Percentiles rank a stretch among this genome's conserved stretches.
phyloP scores from a whole-genome alignment of 345 rosid genomes.

The Clarkia xantiana region DNA sequence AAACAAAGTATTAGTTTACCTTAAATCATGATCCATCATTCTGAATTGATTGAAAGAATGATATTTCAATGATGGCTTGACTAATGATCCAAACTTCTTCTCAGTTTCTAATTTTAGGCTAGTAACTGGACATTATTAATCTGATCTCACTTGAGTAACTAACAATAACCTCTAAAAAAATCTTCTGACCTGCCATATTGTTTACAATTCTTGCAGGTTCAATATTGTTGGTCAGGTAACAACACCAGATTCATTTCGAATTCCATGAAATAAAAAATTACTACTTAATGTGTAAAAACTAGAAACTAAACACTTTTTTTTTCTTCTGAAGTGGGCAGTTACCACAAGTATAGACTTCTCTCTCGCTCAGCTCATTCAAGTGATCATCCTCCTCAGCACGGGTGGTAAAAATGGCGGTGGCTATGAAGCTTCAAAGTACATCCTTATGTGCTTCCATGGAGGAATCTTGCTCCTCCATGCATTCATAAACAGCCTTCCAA shows the following conservation, averaged over 20 bases:
- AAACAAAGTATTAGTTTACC: no score
- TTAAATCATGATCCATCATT: no score
- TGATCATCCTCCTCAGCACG: slow-evolving; percentile 73
- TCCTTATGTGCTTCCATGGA: slow-evolving; percentile 62
- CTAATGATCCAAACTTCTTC: no score
- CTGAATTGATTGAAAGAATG: no score
- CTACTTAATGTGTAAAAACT: no score
- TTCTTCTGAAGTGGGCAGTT: slow-evolving; percentile 77
- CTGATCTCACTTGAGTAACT: no score
- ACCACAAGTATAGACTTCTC: slow-evolving; percentile 61
- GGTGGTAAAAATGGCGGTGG: slow-evolving; percentile 95
- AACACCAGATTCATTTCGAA: slow-evolving; percentile 1
- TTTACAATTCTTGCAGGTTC: slow-evolving; percentile 48
- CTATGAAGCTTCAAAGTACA: slow-evolving; percentile 70
- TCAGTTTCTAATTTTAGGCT: no score
- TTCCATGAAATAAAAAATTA: no score
- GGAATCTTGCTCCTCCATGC: slow-evolving; percentile 73
- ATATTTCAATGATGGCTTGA: no score
- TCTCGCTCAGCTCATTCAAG: slow-evolving; percentile 52
- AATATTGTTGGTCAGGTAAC: slow-evolving; percentile 90
- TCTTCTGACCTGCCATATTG: not conserved
- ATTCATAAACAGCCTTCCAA: slow-evolving; percentile 73
- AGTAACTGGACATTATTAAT: no score
- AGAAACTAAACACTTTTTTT: not conserved
- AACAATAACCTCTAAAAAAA: no score